Conservation (phyloP, 176 grass and related monocot species). For the Rhynchospora tenuis region DNA sequence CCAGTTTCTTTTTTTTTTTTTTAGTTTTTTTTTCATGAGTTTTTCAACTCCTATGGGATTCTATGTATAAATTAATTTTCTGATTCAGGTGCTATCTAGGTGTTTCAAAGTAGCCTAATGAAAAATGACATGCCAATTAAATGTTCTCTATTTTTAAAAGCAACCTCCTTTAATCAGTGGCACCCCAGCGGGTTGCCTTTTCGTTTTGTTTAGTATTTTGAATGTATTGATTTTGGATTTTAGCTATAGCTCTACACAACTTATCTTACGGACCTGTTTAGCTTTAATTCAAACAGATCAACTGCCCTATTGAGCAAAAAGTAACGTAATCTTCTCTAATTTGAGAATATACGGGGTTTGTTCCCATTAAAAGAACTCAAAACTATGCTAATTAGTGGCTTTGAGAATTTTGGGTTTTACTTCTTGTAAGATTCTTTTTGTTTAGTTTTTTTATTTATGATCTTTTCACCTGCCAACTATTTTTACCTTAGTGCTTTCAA, state of each 20-base stretch:
- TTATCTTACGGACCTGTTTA: not conserved
- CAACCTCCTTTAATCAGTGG: not conserved
- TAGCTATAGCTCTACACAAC: not conserved
- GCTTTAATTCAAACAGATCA: not conserved
- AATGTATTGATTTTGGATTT: not conserved
- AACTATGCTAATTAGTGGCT: not conserved
- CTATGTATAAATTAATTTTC: not conserved
- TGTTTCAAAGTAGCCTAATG: not conserved
- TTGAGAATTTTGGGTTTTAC: not conserved
- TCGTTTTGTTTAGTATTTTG: conserved; percentile 6
- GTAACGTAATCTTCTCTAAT: not conserved
- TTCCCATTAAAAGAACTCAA: not conserved
- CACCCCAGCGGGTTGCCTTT: not conserved
- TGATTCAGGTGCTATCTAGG: not conserved
- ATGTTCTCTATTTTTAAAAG: not conserved
- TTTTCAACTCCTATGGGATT: not conserved
- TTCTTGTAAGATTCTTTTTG: not conserved
- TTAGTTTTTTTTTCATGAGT: not conserved
- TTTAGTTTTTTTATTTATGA: not conserved
- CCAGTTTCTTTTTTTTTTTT: not conserved
- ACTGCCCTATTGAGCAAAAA: not conserved
- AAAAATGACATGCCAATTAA: not conserved
- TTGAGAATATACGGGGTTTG: not conserved
- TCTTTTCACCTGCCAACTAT: not conserved
- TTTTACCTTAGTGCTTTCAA: not conserved